Base-by-base conservation (phyloP, 305 asterid genomes). In the Stenogyne calaminthoides region DNA sequence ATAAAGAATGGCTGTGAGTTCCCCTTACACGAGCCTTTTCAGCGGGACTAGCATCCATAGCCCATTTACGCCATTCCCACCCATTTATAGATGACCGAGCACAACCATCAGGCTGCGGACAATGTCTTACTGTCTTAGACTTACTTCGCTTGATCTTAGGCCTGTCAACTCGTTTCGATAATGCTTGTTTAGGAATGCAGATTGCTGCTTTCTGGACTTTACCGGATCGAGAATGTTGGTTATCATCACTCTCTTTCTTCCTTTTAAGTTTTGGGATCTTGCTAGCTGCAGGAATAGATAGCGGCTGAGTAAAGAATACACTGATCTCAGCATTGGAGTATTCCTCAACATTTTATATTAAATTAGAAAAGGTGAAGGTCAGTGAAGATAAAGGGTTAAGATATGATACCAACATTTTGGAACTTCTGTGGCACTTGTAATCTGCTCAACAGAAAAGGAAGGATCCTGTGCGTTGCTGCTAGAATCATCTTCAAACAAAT, bases 51-150 rank as follows among this genome's bases (percentile, higher is more conserved):
- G 97, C 96, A 60, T 67, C 81, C 62, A 77, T 76, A 58, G 98
- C 91, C 99, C 99, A 95, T 76, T 83, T 88, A 82, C 87, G 98
- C 99, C 99, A 95, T 76, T 92, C 93, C 99, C 99, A 90, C 61
- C 99, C 99, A 73, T 78, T 82, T 67, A 95, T 84, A 47, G 99
- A 95, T 39, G 93, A 74, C 64, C 98, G 87, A 64, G 99, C 98
- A 86, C 99, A 95, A 59, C 99, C 96, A 78, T 88, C 86, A 59
- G 98, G 89, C 76, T 69, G 77, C 19, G 93, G 90, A 77, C 89
- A 86, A 70, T 82, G 72, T 75, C 79, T 83, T 67, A 54, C 68
- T 49, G 67, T 42, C 83, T 77, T 82, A 67, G 84, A 74, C 77
- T 81, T 85, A 62, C 83, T 63, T 64, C 66, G 80, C 81, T 77